Base-by-base conservation (phyloP, 345 rosid genomes). In the Salix viminalis region DNA sequence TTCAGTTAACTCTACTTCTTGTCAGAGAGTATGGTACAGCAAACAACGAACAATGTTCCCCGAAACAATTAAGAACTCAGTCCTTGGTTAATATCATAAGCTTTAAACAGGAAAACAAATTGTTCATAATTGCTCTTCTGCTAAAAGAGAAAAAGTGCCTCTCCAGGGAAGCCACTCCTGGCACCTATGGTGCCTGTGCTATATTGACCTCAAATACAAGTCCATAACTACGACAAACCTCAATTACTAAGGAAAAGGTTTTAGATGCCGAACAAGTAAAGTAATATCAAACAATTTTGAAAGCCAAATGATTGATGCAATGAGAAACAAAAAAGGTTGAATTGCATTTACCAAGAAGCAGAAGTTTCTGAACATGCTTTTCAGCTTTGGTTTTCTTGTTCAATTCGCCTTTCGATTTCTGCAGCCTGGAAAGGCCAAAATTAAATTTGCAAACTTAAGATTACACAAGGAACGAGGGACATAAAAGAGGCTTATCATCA, bases 371-470 rank as follows among this genome's bases (percentile, higher is more conserved):
- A 76, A 94, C 89, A 81, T 96, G 99, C 83, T 86, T 94, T 81
- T 96, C 99, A 19, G 97, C 97, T 79, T 92, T 92, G 21, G 96
- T 88, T 82, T 82, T 94, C 99, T 87, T 88, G 99, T 74, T 94
- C 94, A 65, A 96, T 96, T 79, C 99, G 87, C 84, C 97, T 90
- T 82, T 96, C 99, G 26, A 96, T 94, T 77, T 94, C 97, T 77
- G 86, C 95, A 69, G 94, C 91, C 98, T 96, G 83, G 13, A 80
- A 75, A 52, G 28, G 82, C 37, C 37, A 66, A 67, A 23, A 39
- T 64, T 70, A 58, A 76, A 66, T 71, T 72, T 68, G 68, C 71
- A 65, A 56, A 21, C 64, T 4, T 36, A 11, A 28, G 12, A 67
- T 62, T n/a, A 36, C n/a, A 52, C 46, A 60, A 67, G 41, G 2